Evolutionary conservation across 2,329 filamentous ascomycete species (phyloP), one percentile per base, ranked within the genome.

Genomic region (Diaporthe citriasiana): DNA sequence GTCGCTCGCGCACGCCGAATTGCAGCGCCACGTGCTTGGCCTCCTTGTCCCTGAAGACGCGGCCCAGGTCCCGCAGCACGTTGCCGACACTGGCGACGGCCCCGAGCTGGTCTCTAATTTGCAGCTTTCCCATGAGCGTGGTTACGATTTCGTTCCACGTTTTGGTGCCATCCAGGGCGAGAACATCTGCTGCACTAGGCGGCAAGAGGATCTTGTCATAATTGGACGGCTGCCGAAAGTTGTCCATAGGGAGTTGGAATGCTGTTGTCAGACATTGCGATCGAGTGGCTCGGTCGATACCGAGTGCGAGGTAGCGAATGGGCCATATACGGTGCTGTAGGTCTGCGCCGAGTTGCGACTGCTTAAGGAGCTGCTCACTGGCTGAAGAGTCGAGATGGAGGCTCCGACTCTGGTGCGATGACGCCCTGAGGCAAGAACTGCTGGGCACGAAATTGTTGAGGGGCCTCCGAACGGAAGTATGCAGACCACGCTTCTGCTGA

Each of bases 271-370:
- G 87, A 78, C 90, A 92, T 3, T 93, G 93, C 12, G 86, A 89
- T 66, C 89, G 85, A 22, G 87, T 85, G 17, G 88, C 87, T 66
- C 93, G 89, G 80, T 94, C 91, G 65, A 95, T 85, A 6, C 89
- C 89, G 71, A 95, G 86, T 50, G 89, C 90, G 15, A 95, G 79
- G 59, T 90, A 88, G 73, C 87, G 85, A 42, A 85, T 83, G 3
- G 83, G 81, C 3, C 80, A 78, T 15, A 80, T 79, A 51, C 81
- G 78, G 1, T 82, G 79, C 71, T 84, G 45, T 13, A 78, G 57
- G 83, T 77, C 57, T 33, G 82, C 78, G 69, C 87, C 82, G 73
- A 83, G 78, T 76, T 92, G 83, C 12, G 85, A 84, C 74, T 85
- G 85, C 70, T 86, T 79, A 68, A 86, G 85, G 8, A 94, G 86